Evolutionary conservation across 1,284 basidiomycete genomes (phyloP).

Genomic region (Caloboletus firmus): DNA sequence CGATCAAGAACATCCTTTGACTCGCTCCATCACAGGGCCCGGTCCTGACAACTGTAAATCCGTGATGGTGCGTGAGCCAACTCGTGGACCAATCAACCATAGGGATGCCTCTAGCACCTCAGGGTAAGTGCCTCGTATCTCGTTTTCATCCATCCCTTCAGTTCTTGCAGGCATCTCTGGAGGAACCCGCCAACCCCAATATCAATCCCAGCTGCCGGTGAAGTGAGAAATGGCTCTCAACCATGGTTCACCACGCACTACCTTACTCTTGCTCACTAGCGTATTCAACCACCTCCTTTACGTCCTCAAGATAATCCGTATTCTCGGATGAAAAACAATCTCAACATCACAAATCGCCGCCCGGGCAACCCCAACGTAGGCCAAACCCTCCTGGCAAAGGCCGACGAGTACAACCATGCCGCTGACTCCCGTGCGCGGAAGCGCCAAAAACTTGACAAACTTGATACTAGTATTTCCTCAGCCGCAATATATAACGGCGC

Average conservation of each 20-base stretch:
- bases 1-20: constrained; percentile 12
- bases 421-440: constrained; percentile 16
- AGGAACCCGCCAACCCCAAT: constrained; percentile 26
- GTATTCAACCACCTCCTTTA: not conserved
- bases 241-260: not conserved
- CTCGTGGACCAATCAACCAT: constrained; percentile 17
- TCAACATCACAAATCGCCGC: not conserved
- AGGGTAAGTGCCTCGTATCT: constrained; percentile 16
- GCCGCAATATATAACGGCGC: not conserved
- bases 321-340: constrained; percentile 3
- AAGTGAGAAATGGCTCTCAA: constrained; percentile 19
- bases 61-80: constrained; percentile 10
- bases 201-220: constrained; percentile 9
- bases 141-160: constrained; percentile 6
- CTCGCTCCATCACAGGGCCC: constrained; percentile 10
- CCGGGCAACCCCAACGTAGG: constrained; percentile 29
- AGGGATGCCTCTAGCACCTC: constrained; percentile 35
- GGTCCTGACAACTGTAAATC: constrained; percentile 13
- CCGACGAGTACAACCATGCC: not conserved
- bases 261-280: constrained; percentile 18
- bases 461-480: not conserved
- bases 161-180: constrained; percentile 18
- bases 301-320: constrained; percentile 26
- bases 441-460: constrained; percentile 30
- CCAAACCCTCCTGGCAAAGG: constrained; percentile 25